Evolutionary conservation across 805 yeast genomes (phyloP).

Genomic region (Wickerhamomyces pijperi): DNA sequence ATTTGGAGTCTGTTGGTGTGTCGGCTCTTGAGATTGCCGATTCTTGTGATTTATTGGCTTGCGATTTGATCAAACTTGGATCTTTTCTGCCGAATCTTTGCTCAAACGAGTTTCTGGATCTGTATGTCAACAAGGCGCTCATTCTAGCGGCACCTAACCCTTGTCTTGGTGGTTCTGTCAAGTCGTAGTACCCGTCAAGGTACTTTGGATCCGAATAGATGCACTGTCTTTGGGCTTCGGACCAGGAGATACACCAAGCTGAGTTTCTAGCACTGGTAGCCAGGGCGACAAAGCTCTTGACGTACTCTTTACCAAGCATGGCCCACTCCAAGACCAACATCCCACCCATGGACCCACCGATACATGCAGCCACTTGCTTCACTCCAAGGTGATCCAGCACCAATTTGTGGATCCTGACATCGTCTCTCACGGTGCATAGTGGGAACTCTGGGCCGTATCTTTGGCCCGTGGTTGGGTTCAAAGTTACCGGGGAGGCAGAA

Average conservation of each 20-base stretch:
- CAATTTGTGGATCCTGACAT: conserved; percentile 64
- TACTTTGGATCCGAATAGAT: conserved; percentile 93
- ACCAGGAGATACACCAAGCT: conserved; percentile 99
- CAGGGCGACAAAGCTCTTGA: conserved; percentile 61
- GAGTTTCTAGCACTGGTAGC: conserved; percentile 93
- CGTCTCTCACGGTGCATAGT: conserved; percentile 86
- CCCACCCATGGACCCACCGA: conserved; percentile 99
- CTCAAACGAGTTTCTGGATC: conserved; percentile 89
- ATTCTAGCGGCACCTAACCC: conserved; percentile 96
- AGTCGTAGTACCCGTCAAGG: conserved; percentile 75
- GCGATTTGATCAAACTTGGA: conserved; percentile 30
- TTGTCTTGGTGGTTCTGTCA: conserved; percentile 67
- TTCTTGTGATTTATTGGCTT: conserved; percentile 1
- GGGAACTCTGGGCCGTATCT: conserved; percentile 94
- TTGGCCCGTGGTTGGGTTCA: conserved; percentile 64
- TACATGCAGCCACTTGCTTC: conserved; percentile 66
- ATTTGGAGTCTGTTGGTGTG: conserved; percentile 18
- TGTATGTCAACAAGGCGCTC: conserved; percentile 88
- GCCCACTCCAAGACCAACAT: conserved; percentile 90
- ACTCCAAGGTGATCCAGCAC: conserved; percentile 76
- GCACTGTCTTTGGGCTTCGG: conserved; percentile 94
- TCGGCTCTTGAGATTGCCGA: conserved; percentile 20
- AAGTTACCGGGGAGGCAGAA: conserved; percentile 80
- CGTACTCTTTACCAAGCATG: conserved; percentile 56
- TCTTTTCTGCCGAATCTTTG: conserved; percentile 78